Evolutionary conservation across 1,284 basidiomycete genomes (phyloP), one percentile per base, ranked within the genome.

Genomic region (Butyriboletus regius): DNA sequence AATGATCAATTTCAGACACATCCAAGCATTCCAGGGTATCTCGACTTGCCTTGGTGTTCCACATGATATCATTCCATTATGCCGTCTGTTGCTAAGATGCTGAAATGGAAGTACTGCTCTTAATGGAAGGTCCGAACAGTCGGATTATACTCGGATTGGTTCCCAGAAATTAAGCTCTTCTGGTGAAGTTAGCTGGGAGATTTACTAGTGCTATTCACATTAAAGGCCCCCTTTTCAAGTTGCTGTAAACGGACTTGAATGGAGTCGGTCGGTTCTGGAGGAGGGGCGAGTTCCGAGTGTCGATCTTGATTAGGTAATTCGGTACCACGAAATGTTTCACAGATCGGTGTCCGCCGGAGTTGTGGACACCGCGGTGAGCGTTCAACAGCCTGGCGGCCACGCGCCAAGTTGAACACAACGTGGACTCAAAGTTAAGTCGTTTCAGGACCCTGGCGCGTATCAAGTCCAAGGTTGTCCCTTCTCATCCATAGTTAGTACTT

Each of bases 381-480:
- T 43, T 40, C 41, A 10, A 32, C 57, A 26, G 46, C 49, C 43
- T 50, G 56, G 47, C 42, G 14, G 48, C 58, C 58, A 67, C 62
- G 51, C 61, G 60, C 39, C 28, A 28, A 28, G 28, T 34, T 26
- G 13, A 34, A 42, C 15, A 26, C 63, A 61, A 61, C 60, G 62
- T 63, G 64, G 57, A 18, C 39, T 33, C 40, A 50, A 50, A 57
- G 43, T 58, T 28, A 46, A 35, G 34, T 53, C 47, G 41, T 47
- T 52, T 55, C 53, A 61, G 64, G 59, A 33, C 59, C 39, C 43
- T 32, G 59, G 57, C 61, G 63, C 53, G 51, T 66, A 67, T 52
- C 60, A 58, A 53, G 48, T 64, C 56, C 48, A 51, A 59, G 35
- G 51, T 48, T 41, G 43, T 40, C 52, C 47, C 50, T 56, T 60